phyloP scores from a whole-genome alignment of 352 stramenopile genomes.

The Phytophthora lateralis region DNA sequence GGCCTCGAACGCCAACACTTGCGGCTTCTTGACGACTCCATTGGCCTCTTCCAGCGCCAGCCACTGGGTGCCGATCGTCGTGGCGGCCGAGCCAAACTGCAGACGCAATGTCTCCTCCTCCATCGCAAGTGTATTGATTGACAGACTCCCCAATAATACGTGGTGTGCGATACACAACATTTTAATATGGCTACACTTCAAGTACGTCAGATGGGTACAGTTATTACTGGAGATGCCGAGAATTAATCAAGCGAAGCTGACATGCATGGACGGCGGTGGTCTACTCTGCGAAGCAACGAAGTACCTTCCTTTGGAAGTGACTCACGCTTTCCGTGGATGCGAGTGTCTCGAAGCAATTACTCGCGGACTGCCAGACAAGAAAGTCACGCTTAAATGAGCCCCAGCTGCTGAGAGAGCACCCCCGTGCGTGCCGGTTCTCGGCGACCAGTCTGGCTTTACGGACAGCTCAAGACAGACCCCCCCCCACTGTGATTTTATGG shows the following conservation, averaged over 20 bases:
- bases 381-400: slow-evolving; percentile 22
- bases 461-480: slow-evolving; percentile 1
- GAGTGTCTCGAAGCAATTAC: not conserved
- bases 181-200: slow-evolving; percentile 11
- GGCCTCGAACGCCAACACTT: slow-evolving; percentile 74
- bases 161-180: slow-evolving; percentile 12
- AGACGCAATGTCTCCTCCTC: slow-evolving; percentile 68
- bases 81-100: slow-evolving; percentile 75
- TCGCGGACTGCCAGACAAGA: not conserved
- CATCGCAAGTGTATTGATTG: not conserved
- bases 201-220: not conserved
- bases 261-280: no score
- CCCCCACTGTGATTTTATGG: not conserved
- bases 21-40: slow-evolving; percentile 42
- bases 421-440: slow-evolving; percentile 7
- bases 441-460: slow-evolving; percentile 4
- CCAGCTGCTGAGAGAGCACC: slow-evolving; percentile 7
- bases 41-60: slow-evolving; percentile 51
- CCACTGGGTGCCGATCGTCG: slow-evolving; percentile 71
- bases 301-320: not conserved
- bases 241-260: no score
- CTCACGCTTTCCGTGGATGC: slow-evolving; percentile 3
- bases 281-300: no score
- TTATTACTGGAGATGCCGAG: no score
- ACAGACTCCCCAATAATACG: not conserved